Evolutionary conservation across 2,329 filamentous ascomycete genomes (phyloP).

Genomic region (Colletotrichum chlorophyti): DNA sequence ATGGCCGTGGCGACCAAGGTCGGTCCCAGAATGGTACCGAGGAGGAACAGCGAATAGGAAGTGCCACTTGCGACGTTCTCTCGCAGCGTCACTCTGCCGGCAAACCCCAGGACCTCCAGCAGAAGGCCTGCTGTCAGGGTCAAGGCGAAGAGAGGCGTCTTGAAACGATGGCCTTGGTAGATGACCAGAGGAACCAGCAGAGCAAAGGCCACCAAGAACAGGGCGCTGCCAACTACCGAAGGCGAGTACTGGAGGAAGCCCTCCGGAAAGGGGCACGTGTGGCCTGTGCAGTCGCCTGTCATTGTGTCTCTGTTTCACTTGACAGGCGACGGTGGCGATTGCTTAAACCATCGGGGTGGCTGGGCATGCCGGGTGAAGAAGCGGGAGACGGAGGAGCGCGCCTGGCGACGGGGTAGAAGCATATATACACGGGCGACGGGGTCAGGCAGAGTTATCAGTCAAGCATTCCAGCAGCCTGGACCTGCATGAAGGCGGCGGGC

Average conservation of each 20-base stretch:
- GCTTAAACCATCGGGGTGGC: conserved; percentile 22
- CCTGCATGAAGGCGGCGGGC: not conserved
- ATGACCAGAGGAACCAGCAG: conserved; percentile 45
- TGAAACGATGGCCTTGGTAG: conserved; percentile 46
- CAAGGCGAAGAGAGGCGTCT: conserved; percentile 48
- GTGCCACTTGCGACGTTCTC: conserved; percentile 39
- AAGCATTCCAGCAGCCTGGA: conserved; percentile 17
- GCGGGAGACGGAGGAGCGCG: not conserved
- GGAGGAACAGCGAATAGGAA: conserved; percentile 51
- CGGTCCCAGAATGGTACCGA: conserved; percentile 55
- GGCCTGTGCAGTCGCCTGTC: conserved; percentile 43
- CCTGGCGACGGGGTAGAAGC: conserved; percentile 7
- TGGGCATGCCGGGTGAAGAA: conserved; percentile 17
- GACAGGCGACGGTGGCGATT: conserved; percentile 26
- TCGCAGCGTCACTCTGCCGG: conserved; percentile 51
- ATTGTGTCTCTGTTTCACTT: conserved; percentile 33
- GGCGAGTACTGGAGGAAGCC: conserved; percentile 47
- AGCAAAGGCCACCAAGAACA: conserved; percentile 48
- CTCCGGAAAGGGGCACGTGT: conserved; percentile 40
- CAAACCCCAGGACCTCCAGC: conserved; percentile 53
- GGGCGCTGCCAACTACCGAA: conserved; percentile 46
- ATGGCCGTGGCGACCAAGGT: conserved; percentile 52
- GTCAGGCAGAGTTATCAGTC: not conserved
- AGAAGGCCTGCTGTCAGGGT: conserved; percentile 48
- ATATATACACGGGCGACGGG: conserved; percentile 26